These are phyloP conservation scores for Ceratocystiopsis sp. DNA, from an alignment of 2,329 filamentous ascomycete genomes.

Conservation along the genomic window DNA sequence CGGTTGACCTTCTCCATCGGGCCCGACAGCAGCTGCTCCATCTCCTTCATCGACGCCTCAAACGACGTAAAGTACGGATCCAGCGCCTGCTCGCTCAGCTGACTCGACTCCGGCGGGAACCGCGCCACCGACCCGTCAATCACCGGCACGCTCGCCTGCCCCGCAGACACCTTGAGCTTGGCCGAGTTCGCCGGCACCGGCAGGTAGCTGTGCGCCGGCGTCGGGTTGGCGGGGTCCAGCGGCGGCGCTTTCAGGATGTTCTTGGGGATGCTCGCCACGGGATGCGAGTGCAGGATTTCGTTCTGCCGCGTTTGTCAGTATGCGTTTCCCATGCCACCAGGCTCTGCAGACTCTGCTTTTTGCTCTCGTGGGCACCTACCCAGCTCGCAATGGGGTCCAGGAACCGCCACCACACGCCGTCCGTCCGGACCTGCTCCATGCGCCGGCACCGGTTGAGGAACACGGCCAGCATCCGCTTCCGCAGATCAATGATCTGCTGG, in stretches of 20 bases:
- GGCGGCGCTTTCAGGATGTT: slow-evolving; percentile 91
- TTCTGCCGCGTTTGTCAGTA: slow-evolving; percentile 35
- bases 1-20: slow-evolving; percentile 96
- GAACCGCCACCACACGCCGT: slow-evolving; percentile 96
- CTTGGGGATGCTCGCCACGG: slow-evolving; percentile 81
- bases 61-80: slow-evolving; percentile 94
- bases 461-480: slow-evolving; percentile 92
- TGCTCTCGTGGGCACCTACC: slow-evolving; percentile 35
- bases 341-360: not conserved
- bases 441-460: slow-evolving; percentile 85
- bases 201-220: slow-evolving; percentile 69
- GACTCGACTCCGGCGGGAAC: slow-evolving; percentile 65
- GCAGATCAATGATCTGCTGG: slow-evolving; percentile 84
- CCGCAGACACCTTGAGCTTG: slow-evolving; percentile 52
- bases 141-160: slow-evolving; percentile 5
- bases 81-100: slow-evolving; percentile 71
- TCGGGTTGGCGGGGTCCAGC: slow-evolving; percentile 82
- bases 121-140: slow-evolving; percentile 24
- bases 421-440: slow-evolving; percentile 82
- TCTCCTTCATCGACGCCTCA: slow-evolving; percentile 77
- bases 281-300: slow-evolving; percentile 87
- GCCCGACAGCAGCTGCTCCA: slow-evolving; percentile 74
- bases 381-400: slow-evolving; percentile 96
- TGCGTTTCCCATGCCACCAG: not conserved
- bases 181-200: slow-evolving; percentile 74